A percentile compares a stretch with the other conserved stretches of the same genome.
These are phyloP conservation scores for Diplodia mutila DNA, from an alignment of 2,329 filamentous ascomycete species.

Conservation along the genomic window DNA sequence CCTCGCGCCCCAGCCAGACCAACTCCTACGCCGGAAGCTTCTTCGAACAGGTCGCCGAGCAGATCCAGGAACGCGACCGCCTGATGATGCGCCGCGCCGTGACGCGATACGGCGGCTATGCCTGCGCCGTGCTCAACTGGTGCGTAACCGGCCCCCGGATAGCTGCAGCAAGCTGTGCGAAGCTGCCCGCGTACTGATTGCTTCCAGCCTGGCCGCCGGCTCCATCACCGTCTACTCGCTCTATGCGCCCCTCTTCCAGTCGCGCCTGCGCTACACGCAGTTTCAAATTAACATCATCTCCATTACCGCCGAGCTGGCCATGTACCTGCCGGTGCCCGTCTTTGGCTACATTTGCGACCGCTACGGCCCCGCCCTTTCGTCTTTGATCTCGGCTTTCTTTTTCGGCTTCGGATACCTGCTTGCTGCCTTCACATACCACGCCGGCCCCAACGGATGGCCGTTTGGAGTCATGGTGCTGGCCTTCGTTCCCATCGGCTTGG, in stretches of 20 bases:
- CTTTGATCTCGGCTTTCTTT: conserved; percentile 70
- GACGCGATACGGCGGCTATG: conserved; percentile 60
- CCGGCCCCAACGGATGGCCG: conserved; percentile 65
- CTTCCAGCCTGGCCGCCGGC: conserved; percentile 70
- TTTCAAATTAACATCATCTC: conserved; percentile 89
- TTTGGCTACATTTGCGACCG: conserved; percentile 93
- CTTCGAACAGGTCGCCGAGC: conserved; percentile 64
- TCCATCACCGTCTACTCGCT: conserved; percentile 93
- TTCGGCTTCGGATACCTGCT: conserved; percentile 83
- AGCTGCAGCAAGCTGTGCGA: not conserved
- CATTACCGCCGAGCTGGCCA: conserved; percentile 81
- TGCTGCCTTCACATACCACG: conserved; percentile 76
- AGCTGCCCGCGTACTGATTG: not conserved
- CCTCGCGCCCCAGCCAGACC: conserved; percentile 44
- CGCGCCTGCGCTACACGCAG: conserved; percentile 83
- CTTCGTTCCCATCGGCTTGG: conserved; percentile 81
- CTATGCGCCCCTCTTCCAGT: conserved; percentile 89
- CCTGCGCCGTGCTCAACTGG: conserved; percentile 64
- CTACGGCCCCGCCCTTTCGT: conserved; percentile 76
- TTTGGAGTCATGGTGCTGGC: conserved; percentile 83
- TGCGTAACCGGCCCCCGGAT: not conserved
- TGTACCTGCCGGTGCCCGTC: conserved; percentile 89
- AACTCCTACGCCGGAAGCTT: conserved; percentile 57
- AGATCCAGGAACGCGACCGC: conserved; percentile 62
- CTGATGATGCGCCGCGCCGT: conserved; percentile 57